Evolutionary conservation across 2,329 filamentous ascomycete species (phyloP), one percentile per base, ranked within the genome.

Genomic region (Helotiales sp.): DNA sequence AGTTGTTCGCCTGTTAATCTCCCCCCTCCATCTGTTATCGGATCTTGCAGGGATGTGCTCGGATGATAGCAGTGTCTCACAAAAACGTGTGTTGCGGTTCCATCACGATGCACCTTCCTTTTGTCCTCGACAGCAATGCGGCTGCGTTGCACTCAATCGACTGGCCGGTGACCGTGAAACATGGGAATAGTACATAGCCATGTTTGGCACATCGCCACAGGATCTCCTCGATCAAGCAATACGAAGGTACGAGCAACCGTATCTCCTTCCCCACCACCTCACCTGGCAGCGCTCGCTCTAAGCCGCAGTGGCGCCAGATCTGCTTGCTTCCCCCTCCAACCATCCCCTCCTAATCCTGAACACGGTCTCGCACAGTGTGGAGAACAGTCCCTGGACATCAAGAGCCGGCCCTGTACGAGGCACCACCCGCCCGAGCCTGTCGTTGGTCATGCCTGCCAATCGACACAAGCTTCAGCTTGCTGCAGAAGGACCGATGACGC

Each of bases 401-500:
- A 47, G 40, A 36, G 19, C 40, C 52, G 30, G 29, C 17, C 46
- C 53, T 48, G 33, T 38, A 29, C 6, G 36, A 55, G 57, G 52
- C 52, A 59, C 57, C 40, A 54, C 53, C 44, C 48, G 48, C 52
- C 48, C 44, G 44, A 34, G 40, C 40, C 44, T 57, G 27, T 49
- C 29, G 47, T 40, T 36, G 27, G 25, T 47, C 33, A 27, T 47
- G 30, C 46, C 40, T 55, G 40, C 52, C 47, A 33, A 24, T 55
- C 29, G 17, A 19, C 22, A 51, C 38, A 57, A 54, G 50, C 50
- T 38, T 44, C 40, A 8, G 40, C 13, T 50, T 33, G 29, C 24
- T 53, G 42, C 34, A 52, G 38, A 53, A 48, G 34, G 25, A 47
- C n/a, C 48, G 47, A 61, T 61, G 59, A 61, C 53, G 55, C 53